These are phyloP conservation scores for Centaurea solstitialis DNA, from an alignment of 129 eudicot genomes.

Conservation along the genomic window DNA sequence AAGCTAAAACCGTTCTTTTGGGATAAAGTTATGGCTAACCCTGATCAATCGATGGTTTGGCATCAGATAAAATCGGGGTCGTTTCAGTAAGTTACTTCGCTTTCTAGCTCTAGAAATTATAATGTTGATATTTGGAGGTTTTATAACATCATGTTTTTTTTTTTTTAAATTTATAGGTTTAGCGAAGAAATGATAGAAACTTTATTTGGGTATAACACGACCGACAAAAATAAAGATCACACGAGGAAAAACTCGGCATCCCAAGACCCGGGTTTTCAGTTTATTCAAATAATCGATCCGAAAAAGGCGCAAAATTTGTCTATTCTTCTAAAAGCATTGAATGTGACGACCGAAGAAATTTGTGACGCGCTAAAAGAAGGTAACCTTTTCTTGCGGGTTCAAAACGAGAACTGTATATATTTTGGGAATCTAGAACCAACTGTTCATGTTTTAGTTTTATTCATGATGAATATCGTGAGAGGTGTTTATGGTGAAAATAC, in stretches of 20 bases:
- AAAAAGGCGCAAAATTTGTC: slow-evolving; percentile 90
- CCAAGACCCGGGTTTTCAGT: slow-evolving; percentile 53
- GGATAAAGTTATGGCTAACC: slow-evolving; percentile 95
- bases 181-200: slow-evolving; percentile 98
- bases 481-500: too few relatives aligned
- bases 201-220: slow-evolving; percentile 69
- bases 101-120: neutral
- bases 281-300: slow-evolving; percentile 72
- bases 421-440: too few relatives aligned
- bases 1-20: slow-evolving; percentile 98
- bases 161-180: slow-evolving; percentile 49
- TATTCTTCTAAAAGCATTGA: slow-evolving; percentile 77
- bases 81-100: slow-evolving; percentile 75
- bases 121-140: neutral
- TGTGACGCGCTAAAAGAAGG: slow-evolving; percentile 95
- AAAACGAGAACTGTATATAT: too few relatives aligned
- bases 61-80: slow-evolving; percentile 93
- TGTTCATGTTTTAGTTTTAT: too few relatives aligned
- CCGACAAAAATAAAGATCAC: slow-evolving; percentile 53
- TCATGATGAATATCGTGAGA: too few relatives aligned
- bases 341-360: slow-evolving; percentile 93
- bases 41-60: slow-evolving; percentile 98
- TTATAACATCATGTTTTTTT: neutral
- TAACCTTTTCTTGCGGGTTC: slow-evolving; percentile 12
- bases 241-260: slow-evolving; percentile 52